Percentiles rank a stretch among this genome's conserved stretches.
Evolutionary conservation across 225 moss, liverwort and hornwort genomes (phyloP).

Genomic region (Takakia lepidozioides): DNA sequence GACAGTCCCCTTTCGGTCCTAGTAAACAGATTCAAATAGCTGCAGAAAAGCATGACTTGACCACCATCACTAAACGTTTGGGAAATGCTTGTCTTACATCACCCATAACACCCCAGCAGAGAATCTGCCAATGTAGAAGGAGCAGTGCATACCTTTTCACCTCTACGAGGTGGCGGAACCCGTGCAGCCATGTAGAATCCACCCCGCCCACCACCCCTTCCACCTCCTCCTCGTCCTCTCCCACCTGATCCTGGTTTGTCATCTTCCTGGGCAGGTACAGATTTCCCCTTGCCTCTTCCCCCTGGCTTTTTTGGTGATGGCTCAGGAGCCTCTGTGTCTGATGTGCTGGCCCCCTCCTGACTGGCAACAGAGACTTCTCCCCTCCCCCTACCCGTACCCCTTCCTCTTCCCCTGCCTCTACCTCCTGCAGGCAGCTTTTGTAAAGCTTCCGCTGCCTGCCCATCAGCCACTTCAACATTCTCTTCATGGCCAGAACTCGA

Average conservation of each 20-base stretch:
- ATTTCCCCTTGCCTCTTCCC: slow-evolving; percentile 31
- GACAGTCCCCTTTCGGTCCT: too few relatives aligned
- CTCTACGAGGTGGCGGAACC: slow-evolving; percentile 84
- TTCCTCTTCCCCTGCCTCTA: slow-evolving; percentile 33
- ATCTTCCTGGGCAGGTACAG: slow-evolving; percentile 18
- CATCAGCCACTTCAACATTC: slow-evolving; percentile 18
- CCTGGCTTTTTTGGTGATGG: slow-evolving; percentile 61
- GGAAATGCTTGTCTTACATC: neutral
- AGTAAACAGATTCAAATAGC: too few relatives aligned
- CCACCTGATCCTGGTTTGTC: slow-evolving; percentile 35
- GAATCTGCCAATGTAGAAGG: too few relatives aligned
- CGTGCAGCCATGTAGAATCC: slow-evolving; percentile 35
- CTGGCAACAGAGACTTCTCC: slow-evolving; percentile 18
- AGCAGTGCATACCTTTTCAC: slow-evolving; percentile 64
- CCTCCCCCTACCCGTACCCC: slow-evolving; percentile 39
- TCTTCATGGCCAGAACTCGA: slow-evolving; percentile 21
- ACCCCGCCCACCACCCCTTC: slow-evolving; percentile 38
- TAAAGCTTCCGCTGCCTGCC: too few relatives aligned
- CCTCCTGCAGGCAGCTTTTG: slow-evolving; percentile 41
- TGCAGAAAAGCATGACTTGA: too few relatives aligned
- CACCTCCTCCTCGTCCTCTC: slow-evolving; percentile 74
- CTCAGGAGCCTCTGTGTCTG: slow-evolving; percentile 19
- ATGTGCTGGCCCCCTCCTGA: slow-evolving; percentile 2
- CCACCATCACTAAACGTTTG: neutral
- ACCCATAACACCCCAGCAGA: too few relatives aligned